phyloP scores from a whole-genome alignment of 306 rosid species.

The Cucurbita pepo region DNA sequence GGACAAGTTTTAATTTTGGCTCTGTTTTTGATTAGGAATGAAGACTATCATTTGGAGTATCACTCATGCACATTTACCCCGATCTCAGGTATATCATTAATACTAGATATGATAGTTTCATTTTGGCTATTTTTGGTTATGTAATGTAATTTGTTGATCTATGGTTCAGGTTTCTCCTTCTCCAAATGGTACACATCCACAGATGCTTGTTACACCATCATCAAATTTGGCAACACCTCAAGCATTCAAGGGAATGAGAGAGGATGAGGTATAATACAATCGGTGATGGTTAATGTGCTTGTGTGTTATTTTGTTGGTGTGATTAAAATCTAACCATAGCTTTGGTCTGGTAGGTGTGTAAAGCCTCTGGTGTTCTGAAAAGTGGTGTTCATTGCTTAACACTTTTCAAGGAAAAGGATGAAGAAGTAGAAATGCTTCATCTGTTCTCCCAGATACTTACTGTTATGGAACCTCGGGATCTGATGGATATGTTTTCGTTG shows the following conservation, averaged over 20 bases:
- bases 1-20: background rate
- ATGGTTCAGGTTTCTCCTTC: slow-evolving; percentile 38
- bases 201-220: slow-evolving; percentile 67
- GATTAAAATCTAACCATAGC: slow-evolving; percentile 12
- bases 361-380: slow-evolving; percentile 92
- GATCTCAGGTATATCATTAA: slow-evolving; percentile 60
- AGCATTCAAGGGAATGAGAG: slow-evolving; percentile 90
- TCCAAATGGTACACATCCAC: slow-evolving; percentile 31
- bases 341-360: slow-evolving; percentile 57
- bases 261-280: slow-evolving; percentile 66
- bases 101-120: slow-evolving; percentile 3
- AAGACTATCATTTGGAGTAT: slow-evolving; percentile 98
- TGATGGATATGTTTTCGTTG: slow-evolving; percentile 98
- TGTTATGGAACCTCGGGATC: slow-evolving; percentile 97
- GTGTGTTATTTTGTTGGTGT: slow-evolving; percentile 4
- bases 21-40: slow-evolving; percentile 56
- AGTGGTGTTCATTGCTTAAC: slow-evolving; percentile 97
- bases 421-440: slow-evolving; percentile 92
- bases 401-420: slow-evolving; percentile 93
- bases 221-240: slow-evolving; percentile 65
- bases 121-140: slow-evolving; percentile 10
- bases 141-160: slow-evolving; percentile 18
- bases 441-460: slow-evolving; percentile 92
- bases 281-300: background rate
- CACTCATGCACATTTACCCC: slow-evolving; percentile 90